Evolutionary conservation across 2,329 filamentous ascomycete species (phyloP).

Genomic region (Coniochaeta sp.): DNA sequence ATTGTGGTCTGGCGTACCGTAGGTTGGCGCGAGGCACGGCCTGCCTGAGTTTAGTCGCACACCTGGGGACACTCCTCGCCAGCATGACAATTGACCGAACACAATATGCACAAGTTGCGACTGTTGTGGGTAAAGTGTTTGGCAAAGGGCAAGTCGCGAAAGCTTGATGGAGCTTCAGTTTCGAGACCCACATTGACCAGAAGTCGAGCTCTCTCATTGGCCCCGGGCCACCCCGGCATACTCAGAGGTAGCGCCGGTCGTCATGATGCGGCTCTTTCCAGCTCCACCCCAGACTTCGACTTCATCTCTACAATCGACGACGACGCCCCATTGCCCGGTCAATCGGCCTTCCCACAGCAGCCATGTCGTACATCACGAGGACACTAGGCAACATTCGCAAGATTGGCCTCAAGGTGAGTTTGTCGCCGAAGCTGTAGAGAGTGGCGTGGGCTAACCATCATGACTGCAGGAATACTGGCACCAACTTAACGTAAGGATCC

Average conservation of each 20-base stretch:
- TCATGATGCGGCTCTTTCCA: conserved; percentile 12
- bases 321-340: conserved; percentile 10
- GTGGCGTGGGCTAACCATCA: conserved; percentile 31
- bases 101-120: neutral
- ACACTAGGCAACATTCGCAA: conserved; percentile 82
- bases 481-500: conserved; percentile 75
- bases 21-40: conserved; percentile 11
- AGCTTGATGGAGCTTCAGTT: conserved; percentile 8
- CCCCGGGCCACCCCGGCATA: conserved; percentile 5
- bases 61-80: conserved; percentile 17
- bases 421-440: neutral
- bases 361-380: conserved; percentile 87
- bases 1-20: conserved; percentile 25
- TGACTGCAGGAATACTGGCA: conserved; percentile 70
- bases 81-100: conserved; percentile 15
- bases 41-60: conserved; percentile 14
- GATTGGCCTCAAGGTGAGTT: conserved; percentile 75
- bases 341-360: conserved; percentile 24
- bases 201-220: conserved; percentile 17
- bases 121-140: too few relatives aligned
- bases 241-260: neutral
- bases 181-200: neutral
- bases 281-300: conserved; percentile 10
- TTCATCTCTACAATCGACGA: conserved; percentile 11
- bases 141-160: neutral